A percentile compares a stretch with the other conserved stretches of the same genome.
Conservation (phyloP, 2,329 filamentous ascomycete species). For the Ophiostoma sp. region DNA sequence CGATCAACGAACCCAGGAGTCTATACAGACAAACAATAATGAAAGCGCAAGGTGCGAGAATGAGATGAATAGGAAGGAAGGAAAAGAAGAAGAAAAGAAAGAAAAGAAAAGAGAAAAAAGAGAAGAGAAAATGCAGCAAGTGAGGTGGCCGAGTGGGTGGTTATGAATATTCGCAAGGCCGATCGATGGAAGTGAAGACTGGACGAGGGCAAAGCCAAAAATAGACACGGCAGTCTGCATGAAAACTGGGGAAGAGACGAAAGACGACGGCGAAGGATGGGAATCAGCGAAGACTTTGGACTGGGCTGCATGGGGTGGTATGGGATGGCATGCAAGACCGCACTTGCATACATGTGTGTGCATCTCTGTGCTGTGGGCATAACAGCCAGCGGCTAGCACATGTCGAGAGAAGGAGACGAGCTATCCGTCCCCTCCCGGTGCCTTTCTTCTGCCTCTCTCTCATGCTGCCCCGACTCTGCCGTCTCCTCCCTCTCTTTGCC, state of each 20-base stretch:
- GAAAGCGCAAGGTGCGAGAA: conserved; percentile 25
- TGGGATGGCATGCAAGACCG: conserved; percentile 13
- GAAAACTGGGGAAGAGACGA: conserved; percentile 17
- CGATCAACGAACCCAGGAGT: conserved; percentile 42
- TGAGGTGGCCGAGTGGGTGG: conserved; percentile 14
- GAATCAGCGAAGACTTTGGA: background rate
- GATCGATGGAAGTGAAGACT: background rate
- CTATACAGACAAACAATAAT: conserved; percentile 33
- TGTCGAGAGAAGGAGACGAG: background rate
- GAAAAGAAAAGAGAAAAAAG: conserved; percentile 21
- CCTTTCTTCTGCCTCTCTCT: background rate
- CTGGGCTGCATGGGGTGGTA: conserved; percentile 14
- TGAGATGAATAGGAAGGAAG: conserved; percentile 24
- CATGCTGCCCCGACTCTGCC: background rate
- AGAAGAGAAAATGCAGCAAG: conserved; percentile 17
- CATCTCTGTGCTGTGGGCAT: background rate
- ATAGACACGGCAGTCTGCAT: conserved; percentile 21
- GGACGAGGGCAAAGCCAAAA: conserved; percentile 15
- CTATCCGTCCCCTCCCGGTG: background rate
- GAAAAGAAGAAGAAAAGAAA: conserved; percentile 28
- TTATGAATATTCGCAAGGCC: conserved; percentile 17
- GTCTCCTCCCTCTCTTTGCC: background rate
- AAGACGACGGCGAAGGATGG: background rate
- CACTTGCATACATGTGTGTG: conserved; percentile 9
- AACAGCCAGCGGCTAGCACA: conserved; percentile 25